Percentiles rank a stretch among this genome's conserved stretches.
These are phyloP conservation scores for Aquilaria malaccensis DNA, from an alignment of 345 rosid genomes.

Conservation along the genomic window DNA sequence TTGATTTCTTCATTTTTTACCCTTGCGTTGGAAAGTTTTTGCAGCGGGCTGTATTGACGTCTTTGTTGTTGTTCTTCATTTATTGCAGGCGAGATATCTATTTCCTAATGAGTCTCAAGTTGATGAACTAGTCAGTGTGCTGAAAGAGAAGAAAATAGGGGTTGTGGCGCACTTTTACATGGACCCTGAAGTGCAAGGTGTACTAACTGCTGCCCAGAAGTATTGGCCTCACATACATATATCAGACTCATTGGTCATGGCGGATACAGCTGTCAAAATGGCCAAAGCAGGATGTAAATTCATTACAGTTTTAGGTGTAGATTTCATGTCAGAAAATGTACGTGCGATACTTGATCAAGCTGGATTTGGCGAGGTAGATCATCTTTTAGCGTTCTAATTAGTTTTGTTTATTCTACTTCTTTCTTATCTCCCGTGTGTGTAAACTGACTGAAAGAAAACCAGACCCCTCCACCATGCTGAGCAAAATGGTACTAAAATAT, in stretches of 20 bases:
- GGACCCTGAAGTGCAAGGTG: constrained; percentile 99
- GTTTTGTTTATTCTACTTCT: neutral
- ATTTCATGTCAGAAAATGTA: constrained; percentile 97
- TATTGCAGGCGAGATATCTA: constrained; percentile 68
- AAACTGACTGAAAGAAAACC: neutral
- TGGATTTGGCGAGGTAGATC: constrained; percentile 62
- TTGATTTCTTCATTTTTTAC: too few species aligned
- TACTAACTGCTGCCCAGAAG: constrained; percentile 87
- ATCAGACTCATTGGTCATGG: constrained; percentile 97
- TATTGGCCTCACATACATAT: constrained; percentile 89
- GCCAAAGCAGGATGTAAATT: constrained; percentile 87
- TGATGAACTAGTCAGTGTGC: constrained; percentile 52
- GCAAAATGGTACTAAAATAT: neutral
- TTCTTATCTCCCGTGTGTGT: neutral
- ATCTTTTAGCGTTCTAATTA: neutral
- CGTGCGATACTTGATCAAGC: constrained; percentile 97
- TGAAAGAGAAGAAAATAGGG: constrained; percentile 88
- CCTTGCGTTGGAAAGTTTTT: neutral
- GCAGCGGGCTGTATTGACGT: constrained; percentile 3
- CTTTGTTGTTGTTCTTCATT: constrained; percentile 23
- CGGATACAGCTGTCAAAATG: constrained; percentile 91
- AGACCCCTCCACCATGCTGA: neutral
- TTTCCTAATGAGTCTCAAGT: constrained; percentile 67
- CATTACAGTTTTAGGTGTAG: constrained; percentile 89
- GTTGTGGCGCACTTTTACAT: constrained; percentile 90